A percentile compares a stretch with the other conserved stretches of the same genome.
Evolutionary conservation across 805 yeast genomes (phyloP).

Genomic region (Ogataea henricii): DNA sequence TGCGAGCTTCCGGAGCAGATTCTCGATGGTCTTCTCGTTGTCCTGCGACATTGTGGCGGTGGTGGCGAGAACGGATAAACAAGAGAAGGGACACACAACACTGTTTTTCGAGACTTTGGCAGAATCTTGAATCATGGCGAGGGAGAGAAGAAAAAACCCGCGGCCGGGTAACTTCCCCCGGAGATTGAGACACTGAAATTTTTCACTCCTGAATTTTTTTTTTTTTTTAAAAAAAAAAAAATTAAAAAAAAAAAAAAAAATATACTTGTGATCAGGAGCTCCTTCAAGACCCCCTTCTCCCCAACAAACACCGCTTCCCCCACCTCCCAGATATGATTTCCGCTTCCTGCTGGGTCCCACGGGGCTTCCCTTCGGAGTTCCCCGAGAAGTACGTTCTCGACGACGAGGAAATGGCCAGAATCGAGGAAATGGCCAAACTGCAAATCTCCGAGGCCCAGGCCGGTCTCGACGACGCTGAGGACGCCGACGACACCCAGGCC

Average conservation of each 20-base stretch:
- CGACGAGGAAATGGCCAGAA: slow-evolving; percentile 91
- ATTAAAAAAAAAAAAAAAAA: not conserved
- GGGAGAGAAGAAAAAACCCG: not conserved
- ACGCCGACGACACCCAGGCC: slow-evolving; percentile 28
- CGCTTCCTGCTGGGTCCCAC: slow-evolving; percentile 92
- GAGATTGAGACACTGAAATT: slow-evolving; percentile 1
- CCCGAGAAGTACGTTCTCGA: slow-evolving; percentile 87
- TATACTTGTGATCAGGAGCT: no score
- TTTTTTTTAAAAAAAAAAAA: not conserved
- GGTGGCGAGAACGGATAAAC: not conserved
- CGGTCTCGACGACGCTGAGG: slow-evolving; percentile 53
- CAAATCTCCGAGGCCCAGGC: slow-evolving; percentile 77
- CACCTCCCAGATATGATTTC: slow-evolving; percentile 70
- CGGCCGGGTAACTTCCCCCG: slow-evolving; percentile 7
- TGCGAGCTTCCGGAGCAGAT: slow-evolving; percentile 55
- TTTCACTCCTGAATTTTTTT: not conserved
- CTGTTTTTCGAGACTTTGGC: not conserved
- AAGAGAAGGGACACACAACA: not conserved
- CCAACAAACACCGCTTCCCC: slow-evolving; percentile 2
- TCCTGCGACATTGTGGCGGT: slow-evolving; percentile 5
- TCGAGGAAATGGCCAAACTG: slow-evolving; percentile 79
- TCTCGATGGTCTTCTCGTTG: slow-evolving; percentile 49
- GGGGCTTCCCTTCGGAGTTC: slow-evolving; percentile 91
- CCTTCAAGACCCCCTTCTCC: no score
- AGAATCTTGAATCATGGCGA: not conserved